Evolutionary conservation across 768 basidiomycete species (phyloP).

Genomic region (Gloeopeniophorella convolvens): DNA sequence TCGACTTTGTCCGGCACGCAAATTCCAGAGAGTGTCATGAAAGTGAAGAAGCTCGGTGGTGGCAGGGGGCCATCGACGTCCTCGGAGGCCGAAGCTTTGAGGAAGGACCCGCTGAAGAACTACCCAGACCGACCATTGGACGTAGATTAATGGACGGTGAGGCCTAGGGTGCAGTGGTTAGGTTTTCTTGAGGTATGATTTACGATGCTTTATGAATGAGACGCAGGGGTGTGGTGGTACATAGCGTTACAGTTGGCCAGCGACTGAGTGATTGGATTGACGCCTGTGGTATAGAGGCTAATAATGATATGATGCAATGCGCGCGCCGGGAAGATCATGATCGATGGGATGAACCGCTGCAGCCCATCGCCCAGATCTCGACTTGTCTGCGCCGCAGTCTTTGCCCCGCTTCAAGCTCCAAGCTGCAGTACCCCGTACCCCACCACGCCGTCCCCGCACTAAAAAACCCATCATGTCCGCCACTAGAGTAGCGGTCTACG

Average conservation of each 20-base stretch:
- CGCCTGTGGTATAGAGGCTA: too few relatives aligned
- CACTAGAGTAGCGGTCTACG: conserved; percentile 45
- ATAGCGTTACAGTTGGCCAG: too few relatives aligned
- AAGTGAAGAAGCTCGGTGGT: conserved; percentile 41
- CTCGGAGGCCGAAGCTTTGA: conserved; percentile 70
- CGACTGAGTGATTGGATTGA: too few relatives aligned
- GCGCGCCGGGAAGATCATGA: too few relatives aligned
- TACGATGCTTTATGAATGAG: neutral
- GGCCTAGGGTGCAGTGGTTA: neutral
- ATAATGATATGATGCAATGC: too few relatives aligned
- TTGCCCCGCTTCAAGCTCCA: too few relatives aligned
- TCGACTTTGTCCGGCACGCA: conserved; percentile 28
- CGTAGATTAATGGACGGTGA: neutral
- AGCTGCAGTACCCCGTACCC: too few relatives aligned
- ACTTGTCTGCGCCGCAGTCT: too few relatives aligned
- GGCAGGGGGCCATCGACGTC: conserved; percentile 35
- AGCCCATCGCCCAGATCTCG: too few relatives aligned
- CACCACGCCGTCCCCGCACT: too few relatives aligned
- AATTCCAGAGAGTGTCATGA: conserved; percentile 59
- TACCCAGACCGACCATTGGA: conserved; percentile 35
- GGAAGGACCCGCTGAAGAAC: conserved; percentile 78
- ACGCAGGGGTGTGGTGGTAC: too few relatives aligned
- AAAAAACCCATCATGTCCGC: conserved; percentile 51
- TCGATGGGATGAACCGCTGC: too few relatives aligned
- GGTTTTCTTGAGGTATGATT: neutral